Conservation (phyloP, 345 rosid genomes). For the Linum trigynum region DNA sequence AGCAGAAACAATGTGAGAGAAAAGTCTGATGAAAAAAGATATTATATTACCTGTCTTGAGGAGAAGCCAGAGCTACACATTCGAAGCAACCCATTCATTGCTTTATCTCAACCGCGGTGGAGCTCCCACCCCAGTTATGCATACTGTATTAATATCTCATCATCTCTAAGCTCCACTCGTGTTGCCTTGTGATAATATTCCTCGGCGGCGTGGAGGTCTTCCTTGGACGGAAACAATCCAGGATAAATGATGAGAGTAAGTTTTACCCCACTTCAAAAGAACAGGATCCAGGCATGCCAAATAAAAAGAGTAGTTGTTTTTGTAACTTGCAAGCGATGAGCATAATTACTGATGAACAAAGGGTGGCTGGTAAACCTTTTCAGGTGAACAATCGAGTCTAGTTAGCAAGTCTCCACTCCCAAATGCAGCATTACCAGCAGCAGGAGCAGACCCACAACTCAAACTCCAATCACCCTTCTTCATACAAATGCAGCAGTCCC, state of each 20-base stretch:
- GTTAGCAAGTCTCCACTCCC: too few species aligned
- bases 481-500: too few species aligned
- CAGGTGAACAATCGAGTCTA: too few species aligned
- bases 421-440: too few species aligned
- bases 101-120: conserved; percentile 49
- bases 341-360: conserved; percentile 58
- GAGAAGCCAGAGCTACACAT: conserved; percentile 55
- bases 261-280: neutral
- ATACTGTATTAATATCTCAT: conserved; percentile 40
- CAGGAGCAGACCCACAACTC: too few species aligned
- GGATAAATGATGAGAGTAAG: neutral
- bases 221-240: conserved; percentile 39
- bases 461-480: too few species aligned
- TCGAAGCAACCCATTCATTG: conserved; percentile 41
- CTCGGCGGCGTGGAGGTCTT: conserved; percentile 62
- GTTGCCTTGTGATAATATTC: conserved; percentile 52
- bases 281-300: neutral
- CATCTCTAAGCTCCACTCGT: conserved; percentile 55
- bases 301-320: neutral
- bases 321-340: conserved; percentile 56
- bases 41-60: conserved; percentile 44
- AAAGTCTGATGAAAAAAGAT: neutral
- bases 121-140: conserved; percentile 67
- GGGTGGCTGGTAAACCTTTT: conserved; percentile 48
- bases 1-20: neutral